Conservation (phyloP, 345 rosid genomes). For the Laguncularia racemosa region DNA sequence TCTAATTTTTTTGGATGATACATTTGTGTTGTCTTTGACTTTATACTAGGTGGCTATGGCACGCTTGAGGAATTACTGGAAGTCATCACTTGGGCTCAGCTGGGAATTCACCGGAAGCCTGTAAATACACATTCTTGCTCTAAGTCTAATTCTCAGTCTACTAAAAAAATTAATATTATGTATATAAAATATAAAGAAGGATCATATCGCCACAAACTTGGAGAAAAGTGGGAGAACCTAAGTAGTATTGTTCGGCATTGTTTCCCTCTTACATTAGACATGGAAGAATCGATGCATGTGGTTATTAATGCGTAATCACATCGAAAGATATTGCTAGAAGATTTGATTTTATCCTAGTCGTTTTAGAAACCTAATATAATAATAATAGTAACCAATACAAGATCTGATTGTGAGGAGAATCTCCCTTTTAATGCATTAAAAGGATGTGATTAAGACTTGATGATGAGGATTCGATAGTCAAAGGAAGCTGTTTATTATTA, state of each 20-base stretch:
- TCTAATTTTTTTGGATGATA: not conserved
- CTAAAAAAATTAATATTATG: too few species aligned
- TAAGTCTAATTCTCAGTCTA: not conserved
- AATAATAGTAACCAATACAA: conserved; percentile 4
- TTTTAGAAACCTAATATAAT: conserved; percentile 7
- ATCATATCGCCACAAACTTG: too few species aligned
- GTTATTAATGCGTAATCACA: conserved; percentile 26
- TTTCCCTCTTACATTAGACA: not conserved
- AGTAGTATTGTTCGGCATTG: not conserved
- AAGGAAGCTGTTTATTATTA: conserved; percentile 8
- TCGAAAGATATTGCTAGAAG: conserved; percentile 30
- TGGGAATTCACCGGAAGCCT: conserved; percentile 89
- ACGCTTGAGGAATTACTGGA: conserved; percentile 92
- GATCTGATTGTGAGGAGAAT: not conserved
- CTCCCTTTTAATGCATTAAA: conserved; percentile 16
- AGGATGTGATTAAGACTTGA: too few species aligned
- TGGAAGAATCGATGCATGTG: conserved; percentile 33
- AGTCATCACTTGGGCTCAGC: conserved; percentile 98
- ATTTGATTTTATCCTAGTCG: conserved; percentile 14
- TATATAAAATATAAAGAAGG: too few species aligned
- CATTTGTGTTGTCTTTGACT: not conserved
- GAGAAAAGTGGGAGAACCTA: too few species aligned
- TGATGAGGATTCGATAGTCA: conserved; percentile 21
- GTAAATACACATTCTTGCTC: conserved; percentile 39
- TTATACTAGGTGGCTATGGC: conserved; percentile 77